phyloP scores from a whole-genome alignment of 495 filamentous ascomycete species.

The Penicillium bovifimosum region DNA sequence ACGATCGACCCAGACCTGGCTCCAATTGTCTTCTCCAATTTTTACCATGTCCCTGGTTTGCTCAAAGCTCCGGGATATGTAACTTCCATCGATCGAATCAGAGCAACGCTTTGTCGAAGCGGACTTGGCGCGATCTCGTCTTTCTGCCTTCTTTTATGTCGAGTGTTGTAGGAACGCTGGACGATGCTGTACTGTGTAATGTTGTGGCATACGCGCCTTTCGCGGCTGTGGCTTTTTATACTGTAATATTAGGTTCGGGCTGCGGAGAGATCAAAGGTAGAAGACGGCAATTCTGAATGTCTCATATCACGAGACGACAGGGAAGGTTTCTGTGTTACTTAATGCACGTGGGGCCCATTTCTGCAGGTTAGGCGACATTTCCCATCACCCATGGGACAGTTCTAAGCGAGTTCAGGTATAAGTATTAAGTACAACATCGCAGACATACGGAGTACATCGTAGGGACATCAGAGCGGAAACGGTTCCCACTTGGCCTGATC shows the following conservation, averaged over 20 bases:
- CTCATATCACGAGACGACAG: not conserved
- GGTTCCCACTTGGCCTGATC: not conserved
- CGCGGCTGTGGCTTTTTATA: constrained; percentile 19
- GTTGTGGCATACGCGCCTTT: constrained; percentile 12
- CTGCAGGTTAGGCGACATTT: not conserved
- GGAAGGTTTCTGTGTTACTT: constrained; percentile 2
- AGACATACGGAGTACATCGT: no score
- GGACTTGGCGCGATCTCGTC: constrained; percentile 12
- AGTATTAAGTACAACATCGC: no score
- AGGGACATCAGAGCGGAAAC: not conserved
- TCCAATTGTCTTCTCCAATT: constrained; percentile 20
- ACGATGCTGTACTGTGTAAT: no score
- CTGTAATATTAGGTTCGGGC: not conserved
- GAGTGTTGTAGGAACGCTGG: no score
- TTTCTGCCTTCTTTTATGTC: not conserved
- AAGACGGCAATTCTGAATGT: not conserved
- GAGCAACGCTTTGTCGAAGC: not conserved
- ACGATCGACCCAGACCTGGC: constrained; percentile 16
- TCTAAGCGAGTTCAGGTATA: not conserved
- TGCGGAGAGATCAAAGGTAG: not conserved
- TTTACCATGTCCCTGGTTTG: constrained; percentile 16
- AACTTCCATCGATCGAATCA: constrained; percentile 9
- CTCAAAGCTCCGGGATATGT: not conserved
- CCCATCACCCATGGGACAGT: not conserved
- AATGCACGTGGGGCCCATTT: constrained; percentile 9